Evolutionary conservation across 805 yeast genomes (phyloP).

Genomic region (Cyberlindnera galapagoensis): DNA sequence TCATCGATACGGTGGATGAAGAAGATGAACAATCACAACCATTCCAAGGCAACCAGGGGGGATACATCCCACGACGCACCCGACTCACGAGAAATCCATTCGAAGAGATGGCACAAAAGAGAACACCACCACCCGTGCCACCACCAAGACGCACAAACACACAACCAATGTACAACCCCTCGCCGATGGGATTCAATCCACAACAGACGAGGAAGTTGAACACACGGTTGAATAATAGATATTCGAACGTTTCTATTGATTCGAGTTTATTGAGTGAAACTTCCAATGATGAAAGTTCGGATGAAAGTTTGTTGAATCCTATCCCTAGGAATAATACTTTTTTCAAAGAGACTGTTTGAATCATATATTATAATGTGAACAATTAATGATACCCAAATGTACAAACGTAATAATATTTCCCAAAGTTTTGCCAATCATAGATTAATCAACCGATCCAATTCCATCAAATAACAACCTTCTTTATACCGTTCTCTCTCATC

Average conservation of each 20-base stretch:
- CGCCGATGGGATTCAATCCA: slow-evolving; percentile 11
- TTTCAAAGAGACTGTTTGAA: slow-evolving; percentile 21
- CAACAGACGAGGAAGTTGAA: slow-evolving; percentile 8
- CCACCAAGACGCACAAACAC: slow-evolving; percentile 14
- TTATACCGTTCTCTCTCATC: slow-evolving; percentile 44
- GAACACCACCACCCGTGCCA: slow-evolving; percentile 20
- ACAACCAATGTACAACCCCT: slow-evolving; percentile 11
- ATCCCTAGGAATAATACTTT: slow-evolving; percentile 12
- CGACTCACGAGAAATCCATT: slow-evolving; percentile 19
- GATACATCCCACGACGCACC: too few relatives aligned
- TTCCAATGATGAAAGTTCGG: slow-evolving; percentile 18
- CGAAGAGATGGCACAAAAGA: slow-evolving; percentile 6
- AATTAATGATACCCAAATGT: background rate
- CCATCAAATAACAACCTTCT: slow-evolving; percentile 52
- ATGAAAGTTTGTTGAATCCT: slow-evolving; percentile 16
- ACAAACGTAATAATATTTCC: background rate
- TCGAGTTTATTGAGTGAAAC: slow-evolving; percentile 23
- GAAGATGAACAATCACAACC: slow-evolving; percentile 17
- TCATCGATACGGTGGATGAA: slow-evolving; percentile 24
- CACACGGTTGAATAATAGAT: slow-evolving; percentile 19
- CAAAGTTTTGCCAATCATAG: background rate
- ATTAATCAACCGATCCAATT: slow-evolving; percentile 6
- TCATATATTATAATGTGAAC: background rate
- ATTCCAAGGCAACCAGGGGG: too few relatives aligned
- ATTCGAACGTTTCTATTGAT: slow-evolving; percentile 16